Base-by-base conservation (phyloP, 768 basidiomycete genomes). In the Naematelia encephala region DNA sequence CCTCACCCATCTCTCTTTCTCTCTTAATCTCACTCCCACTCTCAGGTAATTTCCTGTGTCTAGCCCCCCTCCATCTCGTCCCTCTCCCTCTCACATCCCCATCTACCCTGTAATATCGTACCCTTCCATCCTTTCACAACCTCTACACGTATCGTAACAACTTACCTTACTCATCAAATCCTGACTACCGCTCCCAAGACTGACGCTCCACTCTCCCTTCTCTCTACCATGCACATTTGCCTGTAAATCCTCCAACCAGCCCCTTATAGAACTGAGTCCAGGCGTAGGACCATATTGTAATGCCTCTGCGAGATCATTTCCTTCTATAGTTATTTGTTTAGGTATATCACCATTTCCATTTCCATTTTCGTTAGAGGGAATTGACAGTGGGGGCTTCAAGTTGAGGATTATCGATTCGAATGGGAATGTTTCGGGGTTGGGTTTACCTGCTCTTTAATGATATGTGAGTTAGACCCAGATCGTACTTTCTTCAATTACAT, bases 361-460 rank as follows among this genome's bases (percentile, higher is more conserved):
- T 2, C 45, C 47, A 25, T 56, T 61, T 2, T 43, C 60, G 27
- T n/a, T n/a, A n/a, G n/a, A n/a, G n/a, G n/a, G n/a, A n/a, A n/a
- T n/a, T n/a, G n/a, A n/a, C n/a, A 69, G 60, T 12, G 73, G 72
- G 26, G 79, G 70, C 62, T 79, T 79, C 56, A 80, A 66, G 51
- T 78, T 74, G 54, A 80, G 72, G n/a, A 82, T 85, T 66, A 98
- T 79, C 0, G 87, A 85, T 1, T 86, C 85, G 79, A 98, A 89
- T 1, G 94, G 94, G 79, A 97, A 98, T 19, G 90, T 88, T n/a
- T 82, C 80, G 5, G 86, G 82, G 70, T 94, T 93, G 4, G 94
- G 94, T 76, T 93, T 91, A 25, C 94, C 94, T 0, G 91, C 92
- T 5, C 67, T 68, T 49, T 12, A 52, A 34, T n/a, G n/a, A n/a